A percentile compares a stretch with the other conserved stretches of the same genome.
Conservation (phyloP, 2,329 filamentous ascomycete genomes). For the Aspergillus texensis region DNA sequence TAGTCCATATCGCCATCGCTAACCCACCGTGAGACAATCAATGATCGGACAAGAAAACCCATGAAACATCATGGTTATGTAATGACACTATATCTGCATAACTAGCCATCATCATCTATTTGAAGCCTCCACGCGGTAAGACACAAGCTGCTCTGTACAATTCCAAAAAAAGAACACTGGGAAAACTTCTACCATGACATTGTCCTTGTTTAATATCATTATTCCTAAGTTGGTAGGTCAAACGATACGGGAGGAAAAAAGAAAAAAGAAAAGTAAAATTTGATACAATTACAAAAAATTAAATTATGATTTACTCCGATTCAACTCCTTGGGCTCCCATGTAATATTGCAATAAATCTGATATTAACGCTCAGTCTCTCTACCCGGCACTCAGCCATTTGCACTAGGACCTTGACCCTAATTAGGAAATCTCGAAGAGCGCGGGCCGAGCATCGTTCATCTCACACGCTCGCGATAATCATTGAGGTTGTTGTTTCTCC, state of each 20-base stretch:
- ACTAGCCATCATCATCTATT: background rate
- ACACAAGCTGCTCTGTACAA: background rate
- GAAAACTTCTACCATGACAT: background rate
- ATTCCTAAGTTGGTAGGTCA: background rate
- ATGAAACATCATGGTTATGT: background rate
- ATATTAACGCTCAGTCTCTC: background rate
- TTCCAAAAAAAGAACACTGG: background rate
- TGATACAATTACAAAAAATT: background rate
- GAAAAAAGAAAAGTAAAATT: background rate
- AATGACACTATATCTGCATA: background rate
- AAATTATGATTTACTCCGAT: background rate
- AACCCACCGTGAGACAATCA: background rate
- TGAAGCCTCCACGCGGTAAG: background rate
- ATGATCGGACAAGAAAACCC: background rate
- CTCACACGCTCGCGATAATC: background rate
- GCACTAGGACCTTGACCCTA: background rate
- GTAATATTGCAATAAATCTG: background rate
- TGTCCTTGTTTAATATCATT: background rate
- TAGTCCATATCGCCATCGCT: background rate
- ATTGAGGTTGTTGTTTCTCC: background rate
- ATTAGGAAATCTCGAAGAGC: background rate
- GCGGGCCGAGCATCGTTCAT: background rate
- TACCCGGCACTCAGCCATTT: background rate
- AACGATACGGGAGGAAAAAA: background rate
- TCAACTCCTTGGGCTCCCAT: background rate